Percentiles rank a stretch among this genome's conserved stretches.
Evolutionary conservation across 2,329 filamentous ascomycete genomes (phyloP).

Genomic region (Trichophyton rubrum): DNA sequence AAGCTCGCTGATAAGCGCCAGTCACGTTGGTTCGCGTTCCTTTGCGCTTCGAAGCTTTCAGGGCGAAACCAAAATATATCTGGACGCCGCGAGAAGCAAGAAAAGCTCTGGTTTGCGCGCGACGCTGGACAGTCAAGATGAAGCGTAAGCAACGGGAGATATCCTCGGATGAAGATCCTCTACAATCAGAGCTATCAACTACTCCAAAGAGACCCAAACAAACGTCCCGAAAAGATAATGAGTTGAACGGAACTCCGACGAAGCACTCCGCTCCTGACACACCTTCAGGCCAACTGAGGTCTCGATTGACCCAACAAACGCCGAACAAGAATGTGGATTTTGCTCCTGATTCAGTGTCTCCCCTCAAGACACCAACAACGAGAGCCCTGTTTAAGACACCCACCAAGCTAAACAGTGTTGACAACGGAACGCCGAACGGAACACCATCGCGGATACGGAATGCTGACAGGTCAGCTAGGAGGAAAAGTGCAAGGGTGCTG

Average conservation of each 20-base stretch:
- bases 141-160: slow-evolving; percentile 33
- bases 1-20: not conserved
- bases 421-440: slow-evolving; percentile 8
- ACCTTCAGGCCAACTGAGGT: slow-evolving; percentile 18
- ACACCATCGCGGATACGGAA: slow-evolving; percentile 57
- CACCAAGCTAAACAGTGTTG: slow-evolving; percentile 19
- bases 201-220: slow-evolving; percentile 30
- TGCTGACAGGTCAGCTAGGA: slow-evolving; percentile 72
- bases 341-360: slow-evolving; percentile 26
- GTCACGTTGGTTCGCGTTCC: slow-evolving; percentile 4
- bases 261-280: slow-evolving; percentile 10
- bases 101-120: not conserved
- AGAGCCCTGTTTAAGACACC: slow-evolving; percentile 32
- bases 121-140: slow-evolving; percentile 17
- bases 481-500: slow-evolving; percentile 67
- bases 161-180: slow-evolving; percentile 22
- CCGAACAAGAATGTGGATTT: slow-evolving; percentile 21
- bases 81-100: not conserved
- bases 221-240: slow-evolving; percentile 18
- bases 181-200: slow-evolving; percentile 22
- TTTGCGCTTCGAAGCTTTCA: not conserved
- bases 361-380: slow-evolving; percentile 26
- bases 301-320: slow-evolving; percentile 18
- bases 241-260: slow-evolving; percentile 12
- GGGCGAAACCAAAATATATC: not conserved